These are phyloP conservation scores for Metschnikowia shivogae DNA, from an alignment of 805 yeast species.

Conservation along the genomic window DNA sequence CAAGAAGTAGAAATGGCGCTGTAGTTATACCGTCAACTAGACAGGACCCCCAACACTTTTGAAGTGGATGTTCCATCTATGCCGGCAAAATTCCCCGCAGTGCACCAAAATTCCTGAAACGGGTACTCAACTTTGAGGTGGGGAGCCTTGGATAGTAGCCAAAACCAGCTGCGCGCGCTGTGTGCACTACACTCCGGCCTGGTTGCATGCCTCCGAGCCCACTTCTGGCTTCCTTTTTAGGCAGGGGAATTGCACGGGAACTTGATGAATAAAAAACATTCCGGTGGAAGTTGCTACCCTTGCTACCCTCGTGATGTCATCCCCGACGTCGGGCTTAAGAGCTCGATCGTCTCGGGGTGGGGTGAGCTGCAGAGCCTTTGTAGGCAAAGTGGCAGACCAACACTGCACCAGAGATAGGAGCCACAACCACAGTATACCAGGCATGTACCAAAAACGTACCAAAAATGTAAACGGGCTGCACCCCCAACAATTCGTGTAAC, in stretches of 20 bases:
- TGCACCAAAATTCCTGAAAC: constrained; percentile 3
- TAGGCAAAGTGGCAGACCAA: no score
- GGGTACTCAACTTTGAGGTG: constrained; percentile 2
- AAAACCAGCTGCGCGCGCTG: background rate
- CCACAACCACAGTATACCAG: no score
- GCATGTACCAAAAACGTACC: background rate
- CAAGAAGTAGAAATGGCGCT: background rate
- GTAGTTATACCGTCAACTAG: background rate
- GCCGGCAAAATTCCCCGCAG: constrained; percentile 3
- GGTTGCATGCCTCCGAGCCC: background rate
- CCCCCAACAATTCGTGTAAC: background rate
- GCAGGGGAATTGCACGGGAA: background rate
- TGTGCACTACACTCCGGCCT: constrained; percentile 3
- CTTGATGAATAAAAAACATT: no score
- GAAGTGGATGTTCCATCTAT: background rate
- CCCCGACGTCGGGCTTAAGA: no score
- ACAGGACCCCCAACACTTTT: background rate
- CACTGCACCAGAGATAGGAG: no score
- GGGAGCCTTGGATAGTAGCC: background rate
- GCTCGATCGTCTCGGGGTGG: no score
- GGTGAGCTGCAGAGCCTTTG: no score
- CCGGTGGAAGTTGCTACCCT: no score
- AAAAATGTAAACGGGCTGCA: no score
- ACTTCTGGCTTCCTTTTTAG: background rate
- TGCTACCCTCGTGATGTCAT: no score